These are phyloP conservation scores for Canna indica DNA, from an alignment of 176 grass and related monocot genomes.

Conservation along the genomic window DNA sequence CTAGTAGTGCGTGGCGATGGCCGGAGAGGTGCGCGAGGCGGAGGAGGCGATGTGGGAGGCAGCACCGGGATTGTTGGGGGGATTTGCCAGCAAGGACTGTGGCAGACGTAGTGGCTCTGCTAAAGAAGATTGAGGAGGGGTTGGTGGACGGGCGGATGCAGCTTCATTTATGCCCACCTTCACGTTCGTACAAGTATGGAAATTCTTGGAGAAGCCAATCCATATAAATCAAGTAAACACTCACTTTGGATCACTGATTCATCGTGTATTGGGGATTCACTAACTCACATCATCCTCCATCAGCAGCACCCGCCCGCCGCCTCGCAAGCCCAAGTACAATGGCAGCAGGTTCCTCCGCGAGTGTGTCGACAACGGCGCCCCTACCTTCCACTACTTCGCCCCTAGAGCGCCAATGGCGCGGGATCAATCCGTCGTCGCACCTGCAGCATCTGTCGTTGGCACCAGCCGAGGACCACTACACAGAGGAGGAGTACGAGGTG, in stretches of 20 bases:
- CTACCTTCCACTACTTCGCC: neutral
- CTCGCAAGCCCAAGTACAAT: neutral
- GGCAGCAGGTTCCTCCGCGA: too few species aligned
- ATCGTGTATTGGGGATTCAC: too few species aligned
- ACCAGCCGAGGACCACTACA: neutral
- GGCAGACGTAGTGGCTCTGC: neutral
- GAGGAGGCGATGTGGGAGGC: conserved; percentile 9
- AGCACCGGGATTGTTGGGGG: too few species aligned
- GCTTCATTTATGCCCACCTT: too few species aligned
- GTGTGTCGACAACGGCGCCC: neutral
- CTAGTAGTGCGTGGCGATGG: conserved; percentile 13
- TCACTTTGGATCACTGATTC: too few species aligned
- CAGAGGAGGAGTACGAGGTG: conserved; percentile 10
- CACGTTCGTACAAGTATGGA: too few species aligned
- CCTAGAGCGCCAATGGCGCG: conserved; percentile 38
- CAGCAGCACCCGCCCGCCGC: neutral
- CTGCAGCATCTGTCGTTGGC: neutral
- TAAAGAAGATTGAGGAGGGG: conserved; percentile 9
- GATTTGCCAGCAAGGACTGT: conserved; percentile 1
- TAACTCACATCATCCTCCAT: too few species aligned
- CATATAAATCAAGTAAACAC: too few species aligned
- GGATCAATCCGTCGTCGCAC: conserved; percentile 26
- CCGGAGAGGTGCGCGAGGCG: neutral
- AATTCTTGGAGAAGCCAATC: too few species aligned
- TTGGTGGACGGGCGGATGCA: conserved; percentile 8